A percentile compares a stretch with the other conserved stretches of the same genome.
Evolutionary conservation across 192 early-diverging fungal genomes (phyloP).

Genomic region (Allomyces arbusculus): DNA sequence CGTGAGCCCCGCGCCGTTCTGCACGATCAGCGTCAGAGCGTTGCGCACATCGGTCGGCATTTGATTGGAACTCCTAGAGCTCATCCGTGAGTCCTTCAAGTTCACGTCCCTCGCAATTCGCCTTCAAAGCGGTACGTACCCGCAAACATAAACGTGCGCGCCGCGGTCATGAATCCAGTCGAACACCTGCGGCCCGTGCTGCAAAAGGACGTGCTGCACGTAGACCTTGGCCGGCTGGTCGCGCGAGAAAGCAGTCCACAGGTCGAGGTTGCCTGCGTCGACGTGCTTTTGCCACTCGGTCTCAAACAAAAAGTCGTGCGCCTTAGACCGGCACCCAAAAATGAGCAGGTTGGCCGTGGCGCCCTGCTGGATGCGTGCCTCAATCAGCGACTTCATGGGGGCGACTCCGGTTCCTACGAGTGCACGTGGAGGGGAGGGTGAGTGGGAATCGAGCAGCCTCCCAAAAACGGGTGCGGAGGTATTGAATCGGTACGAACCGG

Average conservation of each 20-base stretch:
- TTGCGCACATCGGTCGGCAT: slow-evolving; percentile 53
- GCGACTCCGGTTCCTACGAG: slow-evolving; percentile 65
- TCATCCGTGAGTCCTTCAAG: background rate
- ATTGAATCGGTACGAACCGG: background rate
- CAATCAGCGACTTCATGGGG: slow-evolving; percentile 64
- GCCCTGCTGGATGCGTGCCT: slow-evolving; percentile 23
- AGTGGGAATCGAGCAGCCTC: no score
- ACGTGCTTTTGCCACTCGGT: slow-evolving; percentile 38
- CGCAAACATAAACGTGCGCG: slow-evolving; percentile 52
- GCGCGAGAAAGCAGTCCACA: slow-evolving; percentile 69
- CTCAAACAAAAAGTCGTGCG: slow-evolving; percentile 55
- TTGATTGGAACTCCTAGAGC: slow-evolving; percentile 36
- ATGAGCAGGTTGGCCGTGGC: slow-evolving; percentile 51
- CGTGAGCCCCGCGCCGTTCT: slow-evolving; percentile 24
- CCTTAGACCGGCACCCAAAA: slow-evolving; percentile 55
- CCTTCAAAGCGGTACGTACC: slow-evolving; percentile 14
- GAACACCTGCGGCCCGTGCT: slow-evolving; percentile 42
- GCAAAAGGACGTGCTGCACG: slow-evolving; percentile 48
- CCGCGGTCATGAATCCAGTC: slow-evolving; percentile 27
- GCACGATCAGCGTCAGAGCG: slow-evolving; percentile 36
- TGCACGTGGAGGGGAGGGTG: background rate
- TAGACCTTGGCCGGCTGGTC: slow-evolving; percentile 62
- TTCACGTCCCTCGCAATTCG: background rate
- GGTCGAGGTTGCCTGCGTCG: slow-evolving; percentile 7
- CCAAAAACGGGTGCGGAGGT: background rate